Evolutionary conservation across 2,329 filamentous ascomycete genomes (phyloP), one percentile per base, ranked within the genome.

Genomic region (Alternaria sp.): DNA sequence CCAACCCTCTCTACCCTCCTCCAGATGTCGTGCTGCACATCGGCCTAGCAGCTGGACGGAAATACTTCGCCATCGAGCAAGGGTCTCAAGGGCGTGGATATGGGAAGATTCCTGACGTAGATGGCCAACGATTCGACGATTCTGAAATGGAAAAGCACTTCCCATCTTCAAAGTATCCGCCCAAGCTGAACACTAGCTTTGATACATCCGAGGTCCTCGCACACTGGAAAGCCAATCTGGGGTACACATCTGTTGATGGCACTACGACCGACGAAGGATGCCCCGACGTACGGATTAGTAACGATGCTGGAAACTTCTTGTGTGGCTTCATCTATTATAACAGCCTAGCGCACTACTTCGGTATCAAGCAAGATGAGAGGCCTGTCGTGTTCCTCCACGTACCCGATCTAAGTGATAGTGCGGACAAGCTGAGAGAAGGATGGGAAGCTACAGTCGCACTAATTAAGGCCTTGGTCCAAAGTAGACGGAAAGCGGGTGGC

Each of bases 261-360:
- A 47, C n/a, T 13, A 36, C 47, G 3, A 32, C 8, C 6, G 47
- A 32, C 11, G 57, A 65, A 4, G 40, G 46, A 13, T 15, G 23
- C 6, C 65, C 74, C 0, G 76, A 79, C 64, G 74, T 79, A 6
- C 66, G 75, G 2, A 55, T 72, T 2, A 74, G 71, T 12, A 66
- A 66, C 3, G 76, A 80, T 58, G 74, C 78, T 2, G 77, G 78
- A 4, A 79, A 79, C 28, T 79, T 79, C 52, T 30, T 80, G 59
- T 80, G 78, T 15, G 78, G 77, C 1, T 79, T 80, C 55, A 77
- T 77, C 6, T 79, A 80, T 64, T 79, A 72, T 26, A 77, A 77
- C 45, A 74, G 72, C 10, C 60, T 80, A 9, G 76, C 76, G 32
- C 72, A 76, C 40, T 79, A 71, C 43, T 74, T 69, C 25, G 30